Percentiles rank a stretch among this genome's conserved stretches.
Evolutionary conservation across 805 yeast species (phyloP).

Genomic region (Kodamaea restingae): DNA sequence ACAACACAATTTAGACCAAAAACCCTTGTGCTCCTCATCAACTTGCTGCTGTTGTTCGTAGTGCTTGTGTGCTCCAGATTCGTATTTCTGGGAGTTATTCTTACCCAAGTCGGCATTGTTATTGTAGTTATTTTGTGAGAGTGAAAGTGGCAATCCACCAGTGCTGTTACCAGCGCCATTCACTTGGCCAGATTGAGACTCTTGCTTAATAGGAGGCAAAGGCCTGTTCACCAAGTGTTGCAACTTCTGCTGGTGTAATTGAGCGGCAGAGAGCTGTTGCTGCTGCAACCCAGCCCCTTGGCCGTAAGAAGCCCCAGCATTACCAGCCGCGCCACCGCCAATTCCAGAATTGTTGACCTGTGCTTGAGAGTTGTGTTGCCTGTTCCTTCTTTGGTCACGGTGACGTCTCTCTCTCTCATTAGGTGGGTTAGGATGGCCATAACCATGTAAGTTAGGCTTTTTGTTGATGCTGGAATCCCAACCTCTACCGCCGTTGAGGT

Average conservation of each 20-base stretch:
- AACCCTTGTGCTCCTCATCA: constrained; percentile 34
- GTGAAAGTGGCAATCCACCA: constrained; percentile 20
- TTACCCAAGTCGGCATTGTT: constrained; percentile 14
- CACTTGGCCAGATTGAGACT: constrained; percentile 19
- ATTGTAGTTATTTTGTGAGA: constrained; percentile 14
- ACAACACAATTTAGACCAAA: constrained; percentile 43
- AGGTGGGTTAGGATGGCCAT: constrained; percentile 67
- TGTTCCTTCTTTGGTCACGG: constrained; percentile 42
- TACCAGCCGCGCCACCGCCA: constrained; percentile 9
- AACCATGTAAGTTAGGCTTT: constrained; percentile 78
- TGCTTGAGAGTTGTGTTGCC: constrained; percentile 26
- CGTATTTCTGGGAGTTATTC: constrained; percentile 13
- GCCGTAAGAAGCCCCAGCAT: constrained; percentile 6
- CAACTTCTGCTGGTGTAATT: constrained; percentile 45
- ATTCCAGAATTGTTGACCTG: constrained; percentile 19
- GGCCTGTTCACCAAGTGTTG: constrained; percentile 47
- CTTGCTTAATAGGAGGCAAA: constrained; percentile 46
- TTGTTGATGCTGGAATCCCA: constrained; percentile 76
- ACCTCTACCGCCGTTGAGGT: constrained; percentile 71
- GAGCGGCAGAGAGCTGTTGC: constrained; percentile 42
- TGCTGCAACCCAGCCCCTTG: constrained; percentile 18
- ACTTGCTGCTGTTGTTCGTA: constrained; percentile 38
- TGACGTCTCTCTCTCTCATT: constrained; percentile 45
- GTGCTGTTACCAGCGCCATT: constrained; percentile 15
- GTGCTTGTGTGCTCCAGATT: constrained; percentile 19